phyloP scores from a whole-genome alignment of 2,329 filamentous ascomycete genomes.

The Cadophora malorum region DNA sequence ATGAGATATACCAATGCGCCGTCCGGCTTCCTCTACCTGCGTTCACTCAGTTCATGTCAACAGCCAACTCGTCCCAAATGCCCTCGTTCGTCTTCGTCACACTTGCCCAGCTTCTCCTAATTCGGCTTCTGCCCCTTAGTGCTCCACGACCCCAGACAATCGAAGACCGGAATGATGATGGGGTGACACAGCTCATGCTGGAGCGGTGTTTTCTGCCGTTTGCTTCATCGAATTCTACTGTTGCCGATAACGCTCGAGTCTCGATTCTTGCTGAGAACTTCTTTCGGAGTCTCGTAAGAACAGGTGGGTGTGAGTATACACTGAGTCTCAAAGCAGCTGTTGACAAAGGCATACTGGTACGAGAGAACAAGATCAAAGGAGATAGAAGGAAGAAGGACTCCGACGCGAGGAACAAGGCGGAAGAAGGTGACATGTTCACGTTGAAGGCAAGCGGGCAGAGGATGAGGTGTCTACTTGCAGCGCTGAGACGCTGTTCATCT shows the following conservation, averaged over 20 bases:
- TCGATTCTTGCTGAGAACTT: constrained; percentile 61
- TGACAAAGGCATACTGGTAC: constrained; percentile 57
- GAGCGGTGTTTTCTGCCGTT: constrained; percentile 60
- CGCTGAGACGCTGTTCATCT: constrained; percentile 26
- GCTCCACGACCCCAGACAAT: constrained; percentile 47
- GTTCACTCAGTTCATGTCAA: constrained; percentile 52
- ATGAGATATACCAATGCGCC: constrained; percentile 53
- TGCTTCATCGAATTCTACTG: constrained; percentile 53
- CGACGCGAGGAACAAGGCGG: constrained; percentile 42
- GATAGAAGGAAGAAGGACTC: constrained; percentile 51
- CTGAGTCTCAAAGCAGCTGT: constrained; percentile 52
- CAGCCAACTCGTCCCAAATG: constrained; percentile 47
- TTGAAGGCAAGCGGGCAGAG: constrained; percentile 44
- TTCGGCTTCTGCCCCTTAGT: constrained; percentile 51
- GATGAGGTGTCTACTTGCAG: constrained; percentile 42
- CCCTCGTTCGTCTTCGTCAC: constrained; percentile 50
- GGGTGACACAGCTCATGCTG: constrained; percentile 56
- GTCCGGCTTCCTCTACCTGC: constrained; percentile 42
- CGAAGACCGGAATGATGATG: constrained; percentile 43
- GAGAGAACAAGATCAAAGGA: constrained; percentile 53
- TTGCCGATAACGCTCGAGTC: constrained; percentile 63
- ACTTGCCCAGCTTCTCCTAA: constrained; percentile 60
- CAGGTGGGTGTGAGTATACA: constrained; percentile 40
- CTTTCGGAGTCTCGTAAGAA: constrained; percentile 52
- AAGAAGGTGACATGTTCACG: constrained; percentile 36